Base-by-base conservation (phyloP, 805 yeast genomes). In the Cyberlindnera bimundalis region DNA sequence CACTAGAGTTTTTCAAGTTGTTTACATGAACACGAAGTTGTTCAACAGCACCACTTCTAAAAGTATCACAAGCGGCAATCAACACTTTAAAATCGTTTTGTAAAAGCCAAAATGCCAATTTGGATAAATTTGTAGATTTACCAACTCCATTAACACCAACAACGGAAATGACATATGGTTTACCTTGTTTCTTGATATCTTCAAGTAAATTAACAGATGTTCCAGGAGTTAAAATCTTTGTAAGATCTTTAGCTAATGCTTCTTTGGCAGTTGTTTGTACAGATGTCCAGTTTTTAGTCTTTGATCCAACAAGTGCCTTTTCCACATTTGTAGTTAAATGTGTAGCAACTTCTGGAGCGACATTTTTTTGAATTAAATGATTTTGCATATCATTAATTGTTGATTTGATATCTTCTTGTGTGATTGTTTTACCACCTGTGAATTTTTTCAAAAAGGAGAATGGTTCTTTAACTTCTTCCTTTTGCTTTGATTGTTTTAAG, bases 71-170 rank as follows among this genome's bases (percentile, higher is more conserved):
- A 0, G 99, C 99, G 17, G 96, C 95, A 53, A 91, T 84, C 38
- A 91, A 70, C 1, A 91, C 96, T 50, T 76, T 79, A 60, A 86
- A 73, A 57, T 91, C 80, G 62, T 93, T 91, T 58, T 93, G 97
- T 42, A 91, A 66, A 38, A 91, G 71, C 99, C 99, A 91, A 61
- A 86, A 91, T 2, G 96, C 98, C 38, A 91, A 67, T 62, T 91
- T 91, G 19, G 98, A 93, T 46, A 91, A 68, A 57, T 91, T 93
- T 2, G 99, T 91, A 0, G 98, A 91, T 62, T 91, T 91, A 12
- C 99, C 99, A 29, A 91, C 99, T 33, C 99, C 99, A 61, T 91
- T 91, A 16, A 91, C 99, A 30, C 99, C 99, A 19, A 91, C 98
- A 17, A 91, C 91, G 1, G 97, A 89, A 42, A 91, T 87, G n/a